These are phyloP conservation scores for Myxozyma vanderwaltii DNA, from an alignment of 805 yeast genomes.

Conservation along the genomic window DNA sequence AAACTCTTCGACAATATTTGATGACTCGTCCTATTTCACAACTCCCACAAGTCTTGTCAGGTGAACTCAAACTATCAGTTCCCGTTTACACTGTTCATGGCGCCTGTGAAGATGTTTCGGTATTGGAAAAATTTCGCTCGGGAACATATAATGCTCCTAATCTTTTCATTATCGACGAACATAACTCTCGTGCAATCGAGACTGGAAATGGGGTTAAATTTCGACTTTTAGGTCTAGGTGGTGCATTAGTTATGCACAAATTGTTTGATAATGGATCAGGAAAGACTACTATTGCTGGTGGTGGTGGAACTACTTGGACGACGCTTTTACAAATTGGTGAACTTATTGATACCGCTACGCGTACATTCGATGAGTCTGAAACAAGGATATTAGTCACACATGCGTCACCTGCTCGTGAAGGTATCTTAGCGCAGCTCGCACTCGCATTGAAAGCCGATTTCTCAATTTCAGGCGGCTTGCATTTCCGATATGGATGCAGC, in stretches of 20 bases:
- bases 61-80: conserved; percentile 47
- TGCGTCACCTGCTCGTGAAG: conserved; percentile 71
- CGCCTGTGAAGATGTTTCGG: conserved; percentile 70
- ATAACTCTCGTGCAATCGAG: conserved; percentile 48
- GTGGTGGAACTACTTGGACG: conserved; percentile 74
- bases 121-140: conserved; percentile 61
- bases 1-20: conserved; percentile 33
- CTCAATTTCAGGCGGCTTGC: conserved; percentile 71
- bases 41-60: conserved; percentile 52
- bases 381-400: conserved; percentile 66
- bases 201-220: conserved; percentile 50
- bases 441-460: conserved; percentile 69
- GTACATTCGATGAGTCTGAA: conserved; percentile 48
- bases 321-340: conserved; percentile 72
- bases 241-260: conserved; percentile 64
- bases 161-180: conserved; percentile 63
- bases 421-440: conserved; percentile 67
- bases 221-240: conserved; percentile 71
- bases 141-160: conserved; percentile 60
- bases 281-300: conserved; percentile 53
- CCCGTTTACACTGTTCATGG: conserved; percentile 83
- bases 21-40: conserved; percentile 49
- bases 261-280: conserved; percentile 67
- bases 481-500: conserved; percentile 68
- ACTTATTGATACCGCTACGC: conserved; percentile 53